phyloP scores from a whole-genome alignment of 768 basidiomycete genomes.

The Sporobolomyces pararoseus region DNA sequence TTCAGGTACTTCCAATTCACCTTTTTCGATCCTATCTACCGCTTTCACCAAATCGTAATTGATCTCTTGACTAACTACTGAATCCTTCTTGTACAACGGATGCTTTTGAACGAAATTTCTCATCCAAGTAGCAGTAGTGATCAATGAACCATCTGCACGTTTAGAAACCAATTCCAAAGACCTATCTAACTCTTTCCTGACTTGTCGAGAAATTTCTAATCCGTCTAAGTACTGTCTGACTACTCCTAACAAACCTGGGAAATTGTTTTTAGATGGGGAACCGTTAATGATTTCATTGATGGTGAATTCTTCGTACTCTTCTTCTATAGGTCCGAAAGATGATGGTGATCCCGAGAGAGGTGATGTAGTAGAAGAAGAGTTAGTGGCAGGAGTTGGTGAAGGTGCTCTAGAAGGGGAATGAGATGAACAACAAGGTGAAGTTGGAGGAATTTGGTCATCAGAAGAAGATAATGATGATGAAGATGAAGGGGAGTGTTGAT shows the following conservation, averaged over 20 bases:
- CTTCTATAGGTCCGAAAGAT: conserved; percentile 57
- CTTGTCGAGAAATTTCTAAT: conserved; percentile 58
- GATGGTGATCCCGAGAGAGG: too few relatives aligned
- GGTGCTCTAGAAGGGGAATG: conserved; percentile 38
- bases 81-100: conserved; percentile 85
- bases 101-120: conserved; percentile 85
- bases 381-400: conserved; percentile 19
- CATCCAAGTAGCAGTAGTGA: conserved; percentile 90
- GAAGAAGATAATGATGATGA: background rate
- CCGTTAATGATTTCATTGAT: conserved; percentile 91
- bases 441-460: background rate
- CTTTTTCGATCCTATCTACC: conserved; percentile 81
- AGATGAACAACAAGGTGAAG: conserved; percentile 25
- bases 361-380: too few relatives aligned
- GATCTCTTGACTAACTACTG: conserved; percentile 83
- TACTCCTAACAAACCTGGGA: conserved; percentile 34
- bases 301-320: conserved; percentile 89
- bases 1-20: conserved; percentile 45
- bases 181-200: conserved; percentile 54
- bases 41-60: conserved; percentile 89
- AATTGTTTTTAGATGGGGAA: conserved; percentile 58
- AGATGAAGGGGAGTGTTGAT: background rate
- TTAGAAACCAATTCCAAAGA: conserved; percentile 68
- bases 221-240: conserved; percentile 65
- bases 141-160: conserved; percentile 72